Evolutionary conservation across 495 filamentous ascomycete species (phyloP).

Genomic region (Letharia lupina): DNA sequence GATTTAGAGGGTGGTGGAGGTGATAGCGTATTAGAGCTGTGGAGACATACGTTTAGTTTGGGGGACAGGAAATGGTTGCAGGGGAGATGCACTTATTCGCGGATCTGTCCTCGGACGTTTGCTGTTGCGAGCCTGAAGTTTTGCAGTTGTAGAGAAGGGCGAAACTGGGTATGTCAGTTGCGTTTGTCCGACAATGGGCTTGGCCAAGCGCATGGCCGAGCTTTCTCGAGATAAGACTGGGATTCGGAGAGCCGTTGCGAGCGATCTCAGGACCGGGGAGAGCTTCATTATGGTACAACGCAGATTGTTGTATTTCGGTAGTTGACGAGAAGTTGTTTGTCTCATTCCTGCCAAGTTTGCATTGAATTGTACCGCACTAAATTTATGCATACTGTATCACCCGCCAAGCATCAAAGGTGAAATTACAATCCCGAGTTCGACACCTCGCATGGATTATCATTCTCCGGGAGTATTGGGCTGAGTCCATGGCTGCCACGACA

Average conservation of each 20-base stretch:
- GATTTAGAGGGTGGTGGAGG: slow-evolving; percentile 55
- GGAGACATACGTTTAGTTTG: slow-evolving; percentile 4
- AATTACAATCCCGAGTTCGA: too few species aligned
- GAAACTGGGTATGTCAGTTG: slow-evolving; percentile 3
- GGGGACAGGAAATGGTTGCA: neutral
- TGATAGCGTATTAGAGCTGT: slow-evolving; percentile 57
- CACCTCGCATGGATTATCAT: too few species aligned
- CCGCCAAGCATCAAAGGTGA: too few species aligned
- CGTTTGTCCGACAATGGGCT: neutral
- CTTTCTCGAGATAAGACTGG: slow-evolving; percentile 14
- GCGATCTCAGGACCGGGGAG: slow-evolving; percentile 38
- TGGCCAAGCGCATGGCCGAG: slow-evolving; percentile 4
- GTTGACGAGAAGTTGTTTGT: neutral
- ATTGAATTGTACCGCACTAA: neutral
- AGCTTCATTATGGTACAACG: slow-evolving; percentile 24
- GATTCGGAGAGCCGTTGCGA: slow-evolving; percentile 38
- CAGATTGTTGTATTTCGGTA: neutral
- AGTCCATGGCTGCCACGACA: too few species aligned
- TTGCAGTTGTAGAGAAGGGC: slow-evolving; percentile 37
- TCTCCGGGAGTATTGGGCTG: too few species aligned
- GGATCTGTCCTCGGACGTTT: slow-evolving; percentile 28
- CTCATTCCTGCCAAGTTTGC: neutral
- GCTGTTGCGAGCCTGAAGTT: slow-evolving; percentile 31
- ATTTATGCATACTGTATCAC: neutral
- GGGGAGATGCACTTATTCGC: slow-evolving; percentile 42